phyloP scores from a whole-genome alignment of 179 eudicot species.

The Drosera spatulata region DNA sequence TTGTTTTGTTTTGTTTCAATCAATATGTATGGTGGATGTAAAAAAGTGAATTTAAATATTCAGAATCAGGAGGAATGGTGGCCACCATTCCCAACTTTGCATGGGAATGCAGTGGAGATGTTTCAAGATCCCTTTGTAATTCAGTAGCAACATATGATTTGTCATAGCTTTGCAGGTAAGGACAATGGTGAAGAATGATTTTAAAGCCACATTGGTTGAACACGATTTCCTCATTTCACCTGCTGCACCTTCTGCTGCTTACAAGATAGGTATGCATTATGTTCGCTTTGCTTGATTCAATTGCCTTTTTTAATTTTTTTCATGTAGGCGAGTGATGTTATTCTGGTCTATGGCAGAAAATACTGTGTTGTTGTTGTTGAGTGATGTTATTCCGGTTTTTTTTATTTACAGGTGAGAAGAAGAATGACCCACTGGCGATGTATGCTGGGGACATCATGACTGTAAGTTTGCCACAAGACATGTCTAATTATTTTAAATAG shows the following conservation, averaged over 20 bases:
- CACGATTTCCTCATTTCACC: slow-evolving; percentile 93
- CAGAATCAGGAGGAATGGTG: too few species aligned
- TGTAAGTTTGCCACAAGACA: slow-evolving; percentile 28
- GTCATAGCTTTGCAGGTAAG: slow-evolving; percentile 54
- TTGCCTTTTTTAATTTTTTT: background rate
- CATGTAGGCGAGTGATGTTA: background rate
- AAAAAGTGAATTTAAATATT: too few species aligned
- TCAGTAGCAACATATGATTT: slow-evolving; percentile 12
- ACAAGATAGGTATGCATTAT: slow-evolving; percentile 59
- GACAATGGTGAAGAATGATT: slow-evolving; percentile 70
- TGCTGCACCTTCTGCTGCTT: slow-evolving; percentile 92
- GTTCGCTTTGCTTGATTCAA: slow-evolving; percentile 1
- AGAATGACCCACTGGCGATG: slow-evolving; percentile 90
- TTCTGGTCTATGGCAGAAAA: background rate
- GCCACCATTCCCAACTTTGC: too few species aligned
- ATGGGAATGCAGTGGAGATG: too few species aligned
- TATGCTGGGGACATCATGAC: slow-evolving; percentile 98
- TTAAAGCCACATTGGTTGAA: slow-evolving; percentile 63
- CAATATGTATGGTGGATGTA: too few species aligned
- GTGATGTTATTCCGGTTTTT: slow-evolving; percentile 2
- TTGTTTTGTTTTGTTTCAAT: too few species aligned
- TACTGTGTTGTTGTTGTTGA: background rate
- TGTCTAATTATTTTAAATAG: background rate
- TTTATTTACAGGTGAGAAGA: slow-evolving; percentile 70
- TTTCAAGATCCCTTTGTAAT: too few species aligned